Evolutionary conservation across 2,329 filamentous ascomycete species (phyloP).

Genomic region (Hypomyces rosellus): DNA sequence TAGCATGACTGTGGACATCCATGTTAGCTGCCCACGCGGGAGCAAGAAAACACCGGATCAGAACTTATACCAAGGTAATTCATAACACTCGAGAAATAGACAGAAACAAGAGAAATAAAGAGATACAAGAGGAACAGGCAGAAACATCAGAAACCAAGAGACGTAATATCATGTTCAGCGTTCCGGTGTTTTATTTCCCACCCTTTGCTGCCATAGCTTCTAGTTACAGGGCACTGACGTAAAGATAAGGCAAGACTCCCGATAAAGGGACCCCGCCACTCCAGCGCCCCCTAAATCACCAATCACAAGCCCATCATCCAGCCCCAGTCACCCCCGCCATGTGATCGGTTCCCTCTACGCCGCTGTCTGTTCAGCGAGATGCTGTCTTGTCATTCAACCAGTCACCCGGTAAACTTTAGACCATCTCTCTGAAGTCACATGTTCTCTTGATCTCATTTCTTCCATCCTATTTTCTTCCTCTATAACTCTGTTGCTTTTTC

Average conservation of each 20-base stretch:
- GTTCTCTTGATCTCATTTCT: background rate
- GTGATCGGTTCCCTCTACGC: slow-evolving; percentile 22
- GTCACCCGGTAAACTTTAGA: slow-evolving; percentile 9
- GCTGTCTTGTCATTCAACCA: slow-evolving; percentile 10
- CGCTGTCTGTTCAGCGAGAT: slow-evolving; percentile 4
- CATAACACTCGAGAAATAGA: too few species aligned
- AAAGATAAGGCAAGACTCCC: slow-evolving; percentile 6
- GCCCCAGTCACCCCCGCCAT: slow-evolving; percentile 18
- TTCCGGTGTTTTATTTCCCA: too few species aligned
- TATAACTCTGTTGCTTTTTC: background rate
- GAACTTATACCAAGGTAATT: too few species aligned
- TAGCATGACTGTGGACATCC: too few species aligned
- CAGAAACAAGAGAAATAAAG: too few species aligned
- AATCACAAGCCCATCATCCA: slow-evolving; percentile 7
- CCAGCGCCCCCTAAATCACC: slow-evolving; percentile 2
- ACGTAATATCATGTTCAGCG: too few species aligned
- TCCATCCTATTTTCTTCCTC: background rate
- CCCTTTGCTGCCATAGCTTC: too few species aligned
- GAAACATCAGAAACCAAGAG: too few species aligned
- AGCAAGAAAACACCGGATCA: too few species aligned
- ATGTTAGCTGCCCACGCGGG: too few species aligned
- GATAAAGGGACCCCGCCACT: slow-evolving; percentile 13
- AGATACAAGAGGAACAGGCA: too few species aligned
- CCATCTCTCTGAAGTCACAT: background rate
- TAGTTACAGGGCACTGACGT: background rate